A percentile compares a stretch with the other conserved stretches of the same genome.
phyloP scores from a whole-genome alignment of 2,329 filamentous ascomycete genomes.

The Plenodomus biglobosus region DNA sequence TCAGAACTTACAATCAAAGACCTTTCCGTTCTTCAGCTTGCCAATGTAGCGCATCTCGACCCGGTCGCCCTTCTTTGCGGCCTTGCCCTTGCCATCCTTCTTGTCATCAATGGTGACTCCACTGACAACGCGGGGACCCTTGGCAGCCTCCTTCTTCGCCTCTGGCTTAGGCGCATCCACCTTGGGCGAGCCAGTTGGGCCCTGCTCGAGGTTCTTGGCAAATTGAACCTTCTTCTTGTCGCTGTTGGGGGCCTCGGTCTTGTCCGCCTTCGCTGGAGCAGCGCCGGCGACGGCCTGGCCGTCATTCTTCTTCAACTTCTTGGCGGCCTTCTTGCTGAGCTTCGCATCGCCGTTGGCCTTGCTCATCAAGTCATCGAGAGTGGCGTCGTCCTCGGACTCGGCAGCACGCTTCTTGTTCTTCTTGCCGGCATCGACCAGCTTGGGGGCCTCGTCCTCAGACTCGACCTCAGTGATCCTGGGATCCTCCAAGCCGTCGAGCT shows the following conservation, averaged over 20 bases:
- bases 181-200: slow-evolving; percentile 67
- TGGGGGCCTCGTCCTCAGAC: slow-evolving; percentile 67
- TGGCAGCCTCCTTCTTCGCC: slow-evolving; percentile 56
- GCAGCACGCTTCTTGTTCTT: slow-evolving; percentile 91
- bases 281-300: slow-evolving; percentile 70
- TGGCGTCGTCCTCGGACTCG: slow-evolving; percentile 61
- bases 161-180: slow-evolving; percentile 44
- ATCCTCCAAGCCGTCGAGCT: slow-evolving; percentile 65
- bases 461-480: slow-evolving; percentile 83
- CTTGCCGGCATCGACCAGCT: slow-evolving; percentile 51
- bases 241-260: slow-evolving; percentile 51
- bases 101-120: slow-evolving; percentile 95
- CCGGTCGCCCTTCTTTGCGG: slow-evolving; percentile 85
- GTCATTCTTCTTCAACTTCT: slow-evolving; percentile 99
- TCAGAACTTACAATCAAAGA: slow-evolving; percentile 82
- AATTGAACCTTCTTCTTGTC: slow-evolving; percentile 94
- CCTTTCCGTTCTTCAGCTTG: slow-evolving; percentile 88
- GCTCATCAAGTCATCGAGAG: slow-evolving; percentile 81
- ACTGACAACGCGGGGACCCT: slow-evolving; percentile 72
- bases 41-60: slow-evolving; percentile 97
- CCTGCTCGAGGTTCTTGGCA: slow-evolving; percentile 97
- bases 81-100: slow-evolving; percentile 82
- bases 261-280: slow-evolving; percentile 56
- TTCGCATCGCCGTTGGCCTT: slow-evolving; percentile 72
- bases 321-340: slow-evolving; percentile 93